phyloP scores from a whole-genome alignment of 352 stramenopile species.

The Pythium folliculosum region DNA sequence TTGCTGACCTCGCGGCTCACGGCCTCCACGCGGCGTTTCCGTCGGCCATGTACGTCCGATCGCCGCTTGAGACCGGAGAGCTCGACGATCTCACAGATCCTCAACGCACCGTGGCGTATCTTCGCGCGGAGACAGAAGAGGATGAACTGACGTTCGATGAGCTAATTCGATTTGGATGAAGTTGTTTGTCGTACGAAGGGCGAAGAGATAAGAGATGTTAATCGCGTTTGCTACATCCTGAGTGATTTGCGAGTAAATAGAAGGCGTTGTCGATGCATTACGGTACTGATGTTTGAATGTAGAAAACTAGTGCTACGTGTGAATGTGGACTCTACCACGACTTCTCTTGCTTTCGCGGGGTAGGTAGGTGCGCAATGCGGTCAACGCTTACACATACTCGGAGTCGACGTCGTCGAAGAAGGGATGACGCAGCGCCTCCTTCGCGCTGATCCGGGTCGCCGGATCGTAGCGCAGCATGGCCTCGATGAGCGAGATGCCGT shows the following conservation, averaged over 20 bases:
- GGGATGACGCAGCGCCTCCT: conserved; percentile 81
- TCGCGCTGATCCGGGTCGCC: conserved; percentile 68
- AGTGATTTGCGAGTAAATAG: not conserved
- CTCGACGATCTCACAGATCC: conserved; percentile 28
- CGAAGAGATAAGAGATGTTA: too few relatives aligned
- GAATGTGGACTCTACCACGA: not conserved
- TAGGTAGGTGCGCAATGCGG: not conserved
- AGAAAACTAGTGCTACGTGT: not conserved
- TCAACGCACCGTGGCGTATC: conserved; percentile 7
- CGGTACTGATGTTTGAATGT: not conserved
- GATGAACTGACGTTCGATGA: not conserved
- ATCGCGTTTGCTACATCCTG: too few relatives aligned
- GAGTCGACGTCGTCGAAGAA: conserved; percentile 84
- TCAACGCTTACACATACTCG: conserved; percentile 53
- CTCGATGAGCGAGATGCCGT: conserved; percentile 66
- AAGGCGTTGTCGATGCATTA: not conserved
- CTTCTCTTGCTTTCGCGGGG: not conserved
- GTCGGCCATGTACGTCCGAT: conserved; percentile 16
- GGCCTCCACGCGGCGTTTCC: conserved; percentile 31
- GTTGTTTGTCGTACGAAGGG: too few relatives aligned
- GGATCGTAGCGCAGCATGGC: conserved; percentile 83
- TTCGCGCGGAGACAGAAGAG: conserved; percentile 6
- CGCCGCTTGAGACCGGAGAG: conserved; percentile 12
- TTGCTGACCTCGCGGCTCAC: conserved; percentile 31
- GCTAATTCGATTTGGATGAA: not conserved